Evolutionary conservation across 495 filamentous ascomycete species (phyloP), one percentile per base, ranked within the genome.

Genomic region (Aspergillus affinis): DNA sequence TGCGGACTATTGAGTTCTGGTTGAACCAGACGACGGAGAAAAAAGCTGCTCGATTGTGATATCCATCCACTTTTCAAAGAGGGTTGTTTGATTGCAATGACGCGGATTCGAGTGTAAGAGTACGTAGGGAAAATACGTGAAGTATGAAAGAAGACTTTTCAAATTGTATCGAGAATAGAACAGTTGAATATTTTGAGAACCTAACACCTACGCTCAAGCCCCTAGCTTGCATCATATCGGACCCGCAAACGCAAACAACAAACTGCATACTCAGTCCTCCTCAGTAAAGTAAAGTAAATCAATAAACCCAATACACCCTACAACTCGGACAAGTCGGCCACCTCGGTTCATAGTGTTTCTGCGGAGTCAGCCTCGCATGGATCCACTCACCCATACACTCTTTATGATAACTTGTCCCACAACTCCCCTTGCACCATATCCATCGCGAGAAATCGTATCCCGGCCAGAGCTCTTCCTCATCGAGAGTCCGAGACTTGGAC

Each of bases 1-100:
- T 75, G 1, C 64, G 53, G n/a, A 65, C 64, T 0, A 77, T 83
- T 47, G 69, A 71, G 53, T 58, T 51, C 7, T 82, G 80, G 81
- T 55, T 78, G 36, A 67, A 76, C 18, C 60, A 65, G 29, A 61
- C 66, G 32, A 61, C 54, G 10, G 59, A 54, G 46, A 58, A 55
- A 21, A 60, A 63, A 19, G 29, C 36, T 7, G 58, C 59, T 18
- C 54, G 59, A 13, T 20, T 66, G 13, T 62, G 46, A 58, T n/a
- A n/a, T n/a, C n/a, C 8, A 18, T n/a, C 2, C 1, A n/a, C n/a
- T n/a, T n/a, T n/a, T n/a, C n/a, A 19, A 50, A 54, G 18, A 4
- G 1, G n/a, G n/a, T 13, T 51, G 30, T 4, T 29, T 23, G 17
- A 36, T 27, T 29, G 10, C 21, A 32, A 1, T 32, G 7, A 8